phyloP scores from a whole-genome alignment of 352 stramenopile species.

The Blastocystis sp. region DNA sequence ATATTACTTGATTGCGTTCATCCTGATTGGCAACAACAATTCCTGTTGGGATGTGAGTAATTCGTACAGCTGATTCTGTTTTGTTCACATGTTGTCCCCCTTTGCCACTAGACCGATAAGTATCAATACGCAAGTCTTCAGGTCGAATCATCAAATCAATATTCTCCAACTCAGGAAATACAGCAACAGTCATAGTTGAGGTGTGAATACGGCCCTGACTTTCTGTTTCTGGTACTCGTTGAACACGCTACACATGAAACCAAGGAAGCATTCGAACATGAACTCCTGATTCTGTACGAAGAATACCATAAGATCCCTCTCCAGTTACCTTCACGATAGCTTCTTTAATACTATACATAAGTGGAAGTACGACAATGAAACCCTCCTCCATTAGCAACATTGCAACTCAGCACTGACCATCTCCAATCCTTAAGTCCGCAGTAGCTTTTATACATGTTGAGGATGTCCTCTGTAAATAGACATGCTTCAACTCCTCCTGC shows the following conservation, averaged over 20 bases:
- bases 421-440: slow-evolving; percentile 76
- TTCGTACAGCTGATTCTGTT: slow-evolving; percentile 88
- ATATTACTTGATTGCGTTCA: slow-evolving; percentile 64
- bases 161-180: slow-evolving; percentile 82
- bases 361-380: slow-evolving; percentile 52
- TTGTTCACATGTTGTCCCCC: slow-evolving; percentile 99
- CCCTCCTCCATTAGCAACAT: slow-evolving; percentile 75
- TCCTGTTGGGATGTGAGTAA: slow-evolving; percentile 91
- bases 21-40: slow-evolving; percentile 73
- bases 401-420: slow-evolving; percentile 80
- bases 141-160: slow-evolving; percentile 78
- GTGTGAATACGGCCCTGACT: slow-evolving; percentile 85
- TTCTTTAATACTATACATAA: slow-evolving; percentile 61
- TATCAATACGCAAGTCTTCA: slow-evolving; percentile 91
- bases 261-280: no score
- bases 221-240: slow-evolving; percentile 90
- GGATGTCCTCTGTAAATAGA: slow-evolving; percentile 85
- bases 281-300: slow-evolving; percentile 94
- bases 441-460: slow-evolving; percentile 85
- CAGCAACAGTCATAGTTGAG: slow-evolving; percentile 89
- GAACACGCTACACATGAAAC: slow-evolving; percentile 73
- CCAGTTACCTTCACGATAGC: slow-evolving; percentile 69
- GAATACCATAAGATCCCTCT: slow-evolving; percentile 83
- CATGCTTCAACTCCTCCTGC: slow-evolving; percentile 89
- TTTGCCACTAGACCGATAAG: slow-evolving; percentile 87